A percentile compares a stretch with the other conserved stretches of the same genome.
phyloP scores from a whole-genome alignment of 2,329 filamentous ascomycete genomes.

The Sporothrix brunneoviolacea region DNA sequence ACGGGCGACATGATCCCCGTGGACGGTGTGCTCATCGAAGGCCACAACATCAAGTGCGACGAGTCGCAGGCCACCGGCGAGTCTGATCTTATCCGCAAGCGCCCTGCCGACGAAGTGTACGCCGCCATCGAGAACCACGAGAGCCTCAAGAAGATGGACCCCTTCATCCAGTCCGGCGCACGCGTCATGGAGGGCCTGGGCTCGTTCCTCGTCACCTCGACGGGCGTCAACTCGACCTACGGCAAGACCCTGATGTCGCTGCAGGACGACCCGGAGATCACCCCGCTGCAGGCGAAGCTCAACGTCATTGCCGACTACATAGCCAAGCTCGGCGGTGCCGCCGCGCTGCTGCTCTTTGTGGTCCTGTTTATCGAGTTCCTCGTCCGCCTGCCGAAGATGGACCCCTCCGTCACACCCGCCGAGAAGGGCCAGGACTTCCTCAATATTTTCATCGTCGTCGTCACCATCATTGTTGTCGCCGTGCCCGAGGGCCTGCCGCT shows the following conservation, averaged over 20 bases:
- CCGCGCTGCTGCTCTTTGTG: slow-evolving; percentile 73
- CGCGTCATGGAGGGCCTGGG: slow-evolving; percentile 73
- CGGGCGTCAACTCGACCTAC: slow-evolving; percentile 66
- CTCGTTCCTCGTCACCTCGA: slow-evolving; percentile 67
- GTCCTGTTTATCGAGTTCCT: slow-evolving; percentile 83
- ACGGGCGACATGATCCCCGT: slow-evolving; percentile 69
- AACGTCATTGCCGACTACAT: slow-evolving; percentile 71
- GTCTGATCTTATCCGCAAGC: slow-evolving; percentile 68
- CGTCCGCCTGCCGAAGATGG: slow-evolving; percentile 52
- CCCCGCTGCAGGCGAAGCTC: slow-evolving; percentile 69
- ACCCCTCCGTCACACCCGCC: slow-evolving; percentile 48
- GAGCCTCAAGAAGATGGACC: slow-evolving; percentile 65
- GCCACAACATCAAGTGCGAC: slow-evolving; percentile 69
- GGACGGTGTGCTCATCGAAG: slow-evolving; percentile 65
- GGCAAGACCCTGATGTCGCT: slow-evolving; percentile 69
- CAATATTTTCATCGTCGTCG: slow-evolving; percentile 69
- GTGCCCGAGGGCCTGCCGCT: slow-evolving; percentile 72
- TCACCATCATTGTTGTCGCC: slow-evolving; percentile 74
- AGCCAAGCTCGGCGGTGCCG: slow-evolving; percentile 68
- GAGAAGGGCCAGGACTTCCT: slow-evolving; percentile 73
- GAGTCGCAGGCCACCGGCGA: slow-evolving; percentile 75
- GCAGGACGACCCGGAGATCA: slow-evolving; percentile 67
- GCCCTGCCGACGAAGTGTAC: slow-evolving; percentile 59
- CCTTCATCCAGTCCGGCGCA: slow-evolving; percentile 78
- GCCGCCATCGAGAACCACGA: slow-evolving; percentile 61